Evolutionary conservation across 768 basidiomycete genomes (phyloP), one percentile per base, ranked within the genome.

Genomic region (Rhodotorula graminis): DNA sequence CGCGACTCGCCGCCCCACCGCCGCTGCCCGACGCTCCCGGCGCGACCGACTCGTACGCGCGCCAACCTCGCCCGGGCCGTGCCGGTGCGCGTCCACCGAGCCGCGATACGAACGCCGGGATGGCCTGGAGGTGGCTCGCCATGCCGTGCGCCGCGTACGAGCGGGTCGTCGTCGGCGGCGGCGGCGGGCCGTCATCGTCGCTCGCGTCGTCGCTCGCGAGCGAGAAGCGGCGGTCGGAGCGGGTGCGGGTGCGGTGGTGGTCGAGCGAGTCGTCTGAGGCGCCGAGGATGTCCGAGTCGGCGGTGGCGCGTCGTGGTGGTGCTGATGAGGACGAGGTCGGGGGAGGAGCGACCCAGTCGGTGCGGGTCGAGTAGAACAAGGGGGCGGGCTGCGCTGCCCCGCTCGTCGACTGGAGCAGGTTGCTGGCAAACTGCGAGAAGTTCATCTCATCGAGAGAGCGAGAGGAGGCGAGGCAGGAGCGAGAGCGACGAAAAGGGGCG

Each of bases 11-110:
- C 16, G 29, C 25, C 10, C 23, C 50, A 6, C 18, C 16, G 9
- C n/a, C 23, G n/a, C 67, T 60, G 44, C 44, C 18, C 8, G 44
- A 46, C 44, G 44, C 44, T 46, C 44, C 44, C 44, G 44, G 44
- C 14, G 59, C 49, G 50, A 75, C 31, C 18, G 64, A 66, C 65
- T 75, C 64, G 67, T 75, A 66, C 10, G 65, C 65, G 33, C 60
- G 66, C 74, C 74, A 75, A 3, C 74, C 74, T n/a, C 72, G 29
- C 29, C 42, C 49, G 27, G n/a, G 25, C 11, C 50, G 8, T 2
- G 29, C 31, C 37, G 23, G 0, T 14, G 31, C 21, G 31, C 40
- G 21, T 1, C 16, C 40, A 3, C 64, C 65, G 10, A 72, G 16
- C 10, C 67, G 56, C 21, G 62, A 46, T 7, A 68, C 66, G 52